Evolutionary conservation across 441 rosid species (phyloP), one percentile per base, ranked within the genome.

Genomic region (Corymbia citriodora): DNA sequence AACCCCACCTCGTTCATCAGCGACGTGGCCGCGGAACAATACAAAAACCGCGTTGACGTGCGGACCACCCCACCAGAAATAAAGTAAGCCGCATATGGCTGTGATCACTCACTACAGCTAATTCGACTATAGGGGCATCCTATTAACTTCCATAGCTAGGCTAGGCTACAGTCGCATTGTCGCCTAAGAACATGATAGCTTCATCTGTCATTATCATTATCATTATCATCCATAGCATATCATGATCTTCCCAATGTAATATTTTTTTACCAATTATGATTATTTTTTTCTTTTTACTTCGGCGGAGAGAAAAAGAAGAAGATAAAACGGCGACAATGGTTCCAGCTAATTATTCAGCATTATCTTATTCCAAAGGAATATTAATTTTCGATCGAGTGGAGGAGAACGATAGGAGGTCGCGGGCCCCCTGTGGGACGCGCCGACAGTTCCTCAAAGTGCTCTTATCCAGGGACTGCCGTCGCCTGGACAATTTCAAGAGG

Each of bases 381-480:
- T 88, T 91, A 54, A 87, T 89, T 65, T 74, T 88, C 53, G 59
- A 61, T 91, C 93, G 92, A 94, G 96, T 94, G 93, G 94, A 89
- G 72, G 45, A 54, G 40, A 91, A 92, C 50, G 54, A 82, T 70
- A 89, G 90, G 55, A 92, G 72, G 93, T 91, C 92, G 95, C n/a
- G 52, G 88, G 93, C 93, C 93, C 92, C 94, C 91, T 90, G 89
- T 92, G 65, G 65, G 83, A 87, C 49, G 83, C 55, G 54, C 93
- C 88, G 89, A 91, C 91, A 91, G 59, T 48, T 59, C 92, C 92
- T 88, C 55, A 82, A 68, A 89, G 25, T 90, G 89, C 55, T 65
- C 90, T 36, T 85, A 90, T 89, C 72, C 88, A 88, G 54, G 72
- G 23, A 92, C 89, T 4, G 33, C 33, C 89, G 70, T 63, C 68